phyloP scores from a whole-genome alignment of 1,139 yeast species.

The Hyphopichia fennica region DNA sequence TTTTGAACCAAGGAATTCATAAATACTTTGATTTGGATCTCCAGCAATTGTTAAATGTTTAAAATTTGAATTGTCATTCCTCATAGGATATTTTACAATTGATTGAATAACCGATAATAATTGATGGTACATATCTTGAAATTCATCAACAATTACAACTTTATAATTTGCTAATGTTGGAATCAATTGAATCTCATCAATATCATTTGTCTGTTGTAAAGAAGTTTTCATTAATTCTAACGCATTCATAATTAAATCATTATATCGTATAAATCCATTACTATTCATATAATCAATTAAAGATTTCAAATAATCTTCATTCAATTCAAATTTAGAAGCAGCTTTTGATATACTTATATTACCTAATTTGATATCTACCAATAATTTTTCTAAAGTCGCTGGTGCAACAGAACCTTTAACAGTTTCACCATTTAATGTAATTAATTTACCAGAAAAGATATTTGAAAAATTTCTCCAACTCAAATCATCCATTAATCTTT shows the following conservation, averaged over 20 bases:
- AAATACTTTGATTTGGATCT: slow-evolving; percentile 72
- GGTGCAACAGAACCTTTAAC: slow-evolving; percentile 27
- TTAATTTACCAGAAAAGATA: slow-evolving; percentile 29
- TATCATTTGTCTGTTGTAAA: slow-evolving; percentile 1
- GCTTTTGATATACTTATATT: slow-evolving; percentile 23
- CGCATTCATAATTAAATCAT: slow-evolving; percentile 36
- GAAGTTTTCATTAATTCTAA: slow-evolving; percentile 23
- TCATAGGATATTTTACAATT: slow-evolving; percentile 33
- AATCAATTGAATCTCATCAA: slow-evolving; percentile 12
- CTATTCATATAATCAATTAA: slow-evolving; percentile 21
- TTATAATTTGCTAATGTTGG: slow-evolving; percentile 25
- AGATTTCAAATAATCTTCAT: slow-evolving; percentile 19
- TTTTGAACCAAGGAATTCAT: slow-evolving; percentile 60
- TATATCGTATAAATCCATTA: slow-evolving; percentile 38
- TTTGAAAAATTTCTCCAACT: slow-evolving; percentile 49
- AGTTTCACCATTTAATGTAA: slow-evolving; percentile 21
- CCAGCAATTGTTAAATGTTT: slow-evolving; percentile 70
- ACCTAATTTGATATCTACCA: slow-evolving; percentile 34
- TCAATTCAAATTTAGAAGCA: slow-evolving; percentile 21
- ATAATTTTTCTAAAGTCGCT: slow-evolving; percentile 28
- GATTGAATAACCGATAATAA: slow-evolving; percentile 45
- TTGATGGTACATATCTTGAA: slow-evolving; percentile 66
- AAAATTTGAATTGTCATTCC: slow-evolving; percentile 11
- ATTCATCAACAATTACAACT: slow-evolving; percentile 66
- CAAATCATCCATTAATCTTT: slow-evolving; percentile 48